Evolutionary conservation across 768 basidiomycete species (phyloP).

Genomic region (Piloderma croceum): DNA sequence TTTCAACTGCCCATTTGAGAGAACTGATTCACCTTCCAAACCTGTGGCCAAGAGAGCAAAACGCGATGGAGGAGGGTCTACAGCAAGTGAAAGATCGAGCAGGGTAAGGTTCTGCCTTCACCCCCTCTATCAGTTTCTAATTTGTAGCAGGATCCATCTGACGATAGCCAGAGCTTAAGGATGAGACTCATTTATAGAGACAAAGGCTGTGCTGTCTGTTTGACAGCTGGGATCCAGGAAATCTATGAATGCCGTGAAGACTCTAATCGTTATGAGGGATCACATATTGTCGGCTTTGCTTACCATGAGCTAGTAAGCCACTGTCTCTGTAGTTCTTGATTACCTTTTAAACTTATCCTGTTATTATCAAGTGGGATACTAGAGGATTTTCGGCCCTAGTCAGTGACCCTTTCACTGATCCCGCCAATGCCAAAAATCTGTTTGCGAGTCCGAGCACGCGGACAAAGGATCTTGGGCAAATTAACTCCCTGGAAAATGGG

Average conservation of each 20-base stretch:
- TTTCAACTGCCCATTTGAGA: constrained; percentile 8
- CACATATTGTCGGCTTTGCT: no score
- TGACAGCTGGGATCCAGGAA: constrained; percentile 11
- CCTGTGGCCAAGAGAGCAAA: no score
- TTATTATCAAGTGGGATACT: constrained; percentile 12
- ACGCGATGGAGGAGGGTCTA: constrained; percentile 6
- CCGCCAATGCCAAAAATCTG: constrained; percentile 9
- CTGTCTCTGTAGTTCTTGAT: constrained; percentile 10
- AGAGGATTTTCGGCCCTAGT: no score
- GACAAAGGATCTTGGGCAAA: no score
- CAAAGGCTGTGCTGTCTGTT: constrained; percentile 16
- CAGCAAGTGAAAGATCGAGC: constrained; percentile 8
- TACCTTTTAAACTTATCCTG: constrained; percentile 11
- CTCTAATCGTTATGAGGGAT: constrained; percentile 13
- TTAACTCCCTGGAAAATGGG: constrained; percentile 17
- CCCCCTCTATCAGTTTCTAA: constrained; percentile 9
- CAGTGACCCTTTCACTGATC: constrained; percentile 14
- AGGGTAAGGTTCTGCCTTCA: constrained; percentile 11
- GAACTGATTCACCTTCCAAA: constrained; percentile 4
- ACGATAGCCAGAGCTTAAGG: constrained; percentile 14
- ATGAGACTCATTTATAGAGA: constrained; percentile 17
- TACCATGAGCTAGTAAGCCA: no score
- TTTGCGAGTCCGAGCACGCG: constrained; percentile 13
- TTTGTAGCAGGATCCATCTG: no score
- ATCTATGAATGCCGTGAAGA: constrained; percentile 13